A percentile compares a stretch with the other conserved stretches of the same genome.
Conservation (phyloP, 345 rosid genomes). For the Citrus cavaleriei region DNA sequence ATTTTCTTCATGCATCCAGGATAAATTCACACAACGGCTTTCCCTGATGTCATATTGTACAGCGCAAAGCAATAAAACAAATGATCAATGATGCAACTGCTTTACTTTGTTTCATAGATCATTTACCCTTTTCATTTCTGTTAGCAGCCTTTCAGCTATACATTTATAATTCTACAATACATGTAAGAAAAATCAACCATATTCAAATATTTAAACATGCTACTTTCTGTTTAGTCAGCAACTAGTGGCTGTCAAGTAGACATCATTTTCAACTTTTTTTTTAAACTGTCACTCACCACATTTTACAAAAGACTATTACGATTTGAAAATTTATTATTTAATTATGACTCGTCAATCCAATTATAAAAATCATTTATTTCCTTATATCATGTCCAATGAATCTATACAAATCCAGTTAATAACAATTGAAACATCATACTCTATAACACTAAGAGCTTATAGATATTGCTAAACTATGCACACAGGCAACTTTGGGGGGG, state of each 20-base stretch:
- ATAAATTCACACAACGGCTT: neutral
- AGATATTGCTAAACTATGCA: neutral
- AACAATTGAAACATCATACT: neutral
- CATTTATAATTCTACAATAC: neutral
- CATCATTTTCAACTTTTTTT: neutral
- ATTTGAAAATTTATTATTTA: no score
- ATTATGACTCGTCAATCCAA: neutral
- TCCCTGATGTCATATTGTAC: neutral
- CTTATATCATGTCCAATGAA: neutral
- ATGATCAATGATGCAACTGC: neutral
- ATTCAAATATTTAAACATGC: neutral
- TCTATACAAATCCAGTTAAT: neutral
- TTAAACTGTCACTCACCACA: neutral
- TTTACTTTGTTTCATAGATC: neutral
- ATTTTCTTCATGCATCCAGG: neutral
- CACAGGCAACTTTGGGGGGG: neutral
- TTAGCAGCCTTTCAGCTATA: neutral
- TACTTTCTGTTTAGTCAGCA: neutral
- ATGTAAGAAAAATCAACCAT: neutral
- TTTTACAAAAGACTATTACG: neutral
- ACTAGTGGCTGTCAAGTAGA: neutral
- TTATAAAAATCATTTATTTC: no score
- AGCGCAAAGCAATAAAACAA: neutral
- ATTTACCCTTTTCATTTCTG: neutral
- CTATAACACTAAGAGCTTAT: neutral